Base-by-base conservation (phyloP, 2,329 filamentous ascomycete genomes). In the Trichocomaceae sp. region DNA sequence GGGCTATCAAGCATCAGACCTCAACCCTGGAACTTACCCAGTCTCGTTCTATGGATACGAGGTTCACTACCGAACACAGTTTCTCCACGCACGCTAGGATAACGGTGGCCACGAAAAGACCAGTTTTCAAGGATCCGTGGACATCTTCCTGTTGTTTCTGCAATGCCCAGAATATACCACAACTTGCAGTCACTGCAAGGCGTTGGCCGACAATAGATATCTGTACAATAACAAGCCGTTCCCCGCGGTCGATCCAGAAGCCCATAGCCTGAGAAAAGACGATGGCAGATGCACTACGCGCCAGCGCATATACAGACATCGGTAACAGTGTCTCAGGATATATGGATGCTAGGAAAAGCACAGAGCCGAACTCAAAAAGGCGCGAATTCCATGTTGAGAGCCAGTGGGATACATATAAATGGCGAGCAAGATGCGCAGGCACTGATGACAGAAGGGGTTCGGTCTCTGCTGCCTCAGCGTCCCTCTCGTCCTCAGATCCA, bases 81-180 rank as follows among this genome's bases (percentile, higher is more conserved):
- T 90, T 90, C 69, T 90, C 87, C 1, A 85, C 63, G 54, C 85
- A 87, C 0, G 84, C 84, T 45, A 88, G 69, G 0, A 81, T 5
- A 2, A 51, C 42, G 9, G 45, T 51, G 26, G 23, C 23, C 7
- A 33, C 54, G 33, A 56, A 56, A 37, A 56, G 54, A 5, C 35
- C 37, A 17, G 50, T 57, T 22, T 57, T 57, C 15, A 39, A 31
- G 20, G 48, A 48, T 8, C 50, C 44, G 12, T 29, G 7, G 26
- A 29, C 26, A 2, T 33, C n/a, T 13, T 41, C 6, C 35, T 42
- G 17, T 17, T 41, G 51, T n/a, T 20, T 22, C 26, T 8, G 7
- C 26, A 29, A 29, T 5, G 39, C n/a, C 51, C 51, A 50, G 17
- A 55, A 50, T 26, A 55, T 50, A 26, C 15, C 47, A 31, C 52